Conservation (phyloP, 208 protist species). For the Crithidia bombi region DNA sequence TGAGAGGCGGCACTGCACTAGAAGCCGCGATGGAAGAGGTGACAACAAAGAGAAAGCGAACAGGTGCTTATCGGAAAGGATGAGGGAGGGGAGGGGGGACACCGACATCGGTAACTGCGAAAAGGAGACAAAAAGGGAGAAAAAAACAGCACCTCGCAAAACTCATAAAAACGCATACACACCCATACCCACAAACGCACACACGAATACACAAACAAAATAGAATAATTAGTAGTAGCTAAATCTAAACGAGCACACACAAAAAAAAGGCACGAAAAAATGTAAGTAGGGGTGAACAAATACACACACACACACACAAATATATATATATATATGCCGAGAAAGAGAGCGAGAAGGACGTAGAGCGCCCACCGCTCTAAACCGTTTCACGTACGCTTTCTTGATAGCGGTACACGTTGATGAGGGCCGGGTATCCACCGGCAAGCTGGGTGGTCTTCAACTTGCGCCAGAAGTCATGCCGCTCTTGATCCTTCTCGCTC, state of each 20-base stretch:
- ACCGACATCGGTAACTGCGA: too few species aligned
- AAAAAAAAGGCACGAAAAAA: neutral
- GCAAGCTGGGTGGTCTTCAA: constrained; percentile 56
- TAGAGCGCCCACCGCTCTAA: neutral
- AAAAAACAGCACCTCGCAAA: too few species aligned
- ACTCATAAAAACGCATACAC: too few species aligned
- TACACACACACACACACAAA: neutral
- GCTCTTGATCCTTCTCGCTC: constrained; percentile 56
- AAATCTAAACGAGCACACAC: neutral
- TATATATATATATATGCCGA: neutral
- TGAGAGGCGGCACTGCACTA: too few species aligned
- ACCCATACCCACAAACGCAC: too few species aligned
- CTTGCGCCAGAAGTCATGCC: constrained; percentile 54
- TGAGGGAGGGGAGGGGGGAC: too few species aligned
- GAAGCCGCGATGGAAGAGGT: too few species aligned
- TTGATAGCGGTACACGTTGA: constrained; percentile 62
- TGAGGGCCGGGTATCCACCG: constrained; percentile 47
- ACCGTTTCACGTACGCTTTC: constrained; percentile 38
- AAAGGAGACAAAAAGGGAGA: too few species aligned
- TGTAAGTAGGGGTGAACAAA: neutral
- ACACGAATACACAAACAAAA: too few species aligned
- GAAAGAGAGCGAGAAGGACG: neutral
- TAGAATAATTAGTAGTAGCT: neutral
- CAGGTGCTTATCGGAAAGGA: too few species aligned
- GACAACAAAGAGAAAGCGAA: too few species aligned